Conservation (phyloP, 495 filamentous ascomycete genomes). For the Lepraria neglecta region DNA sequence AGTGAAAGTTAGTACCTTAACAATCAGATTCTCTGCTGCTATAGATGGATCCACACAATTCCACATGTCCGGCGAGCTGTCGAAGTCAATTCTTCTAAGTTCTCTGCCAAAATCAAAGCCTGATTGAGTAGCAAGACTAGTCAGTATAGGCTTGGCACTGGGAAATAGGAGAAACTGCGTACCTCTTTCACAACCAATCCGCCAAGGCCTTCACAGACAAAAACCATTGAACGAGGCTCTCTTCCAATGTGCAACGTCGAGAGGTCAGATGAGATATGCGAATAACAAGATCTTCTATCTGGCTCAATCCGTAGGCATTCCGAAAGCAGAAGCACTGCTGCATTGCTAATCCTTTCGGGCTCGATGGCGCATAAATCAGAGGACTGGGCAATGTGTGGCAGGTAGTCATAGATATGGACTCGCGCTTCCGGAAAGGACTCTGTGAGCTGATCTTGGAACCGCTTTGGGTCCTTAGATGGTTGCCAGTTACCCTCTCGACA, state of each 20-base stretch:
- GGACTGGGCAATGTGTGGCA: background rate
- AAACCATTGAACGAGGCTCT: background rate
- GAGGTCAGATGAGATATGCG: too few relatives aligned
- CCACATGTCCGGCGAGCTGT: background rate
- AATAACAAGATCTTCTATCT: background rate
- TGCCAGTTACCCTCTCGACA: too few relatives aligned
- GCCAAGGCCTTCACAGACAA: background rate
- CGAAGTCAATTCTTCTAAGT: background rate
- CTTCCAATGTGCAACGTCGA: too few relatives aligned
- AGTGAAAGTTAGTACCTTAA: background rate
- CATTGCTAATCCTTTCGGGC: too few relatives aligned
- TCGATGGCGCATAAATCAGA: too few relatives aligned
- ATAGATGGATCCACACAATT: background rate
- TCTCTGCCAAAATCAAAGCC: background rate
- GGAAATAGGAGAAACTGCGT: background rate
- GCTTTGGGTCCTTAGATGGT: background rate
- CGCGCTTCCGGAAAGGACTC: background rate
- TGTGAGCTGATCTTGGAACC: background rate
- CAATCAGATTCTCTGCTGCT: too few relatives aligned
- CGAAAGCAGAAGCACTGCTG: too few relatives aligned
- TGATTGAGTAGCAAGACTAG: background rate
- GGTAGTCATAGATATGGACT: background rate
- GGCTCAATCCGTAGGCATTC: background rate
- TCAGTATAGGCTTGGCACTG: too few relatives aligned
- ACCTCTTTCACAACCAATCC: constrained; percentile 7